Percentiles rank a stretch among this genome's conserved stretches.
Conservation (phyloP, 768 basidiomycete genomes). For the Phylloporus sp. region DNA sequence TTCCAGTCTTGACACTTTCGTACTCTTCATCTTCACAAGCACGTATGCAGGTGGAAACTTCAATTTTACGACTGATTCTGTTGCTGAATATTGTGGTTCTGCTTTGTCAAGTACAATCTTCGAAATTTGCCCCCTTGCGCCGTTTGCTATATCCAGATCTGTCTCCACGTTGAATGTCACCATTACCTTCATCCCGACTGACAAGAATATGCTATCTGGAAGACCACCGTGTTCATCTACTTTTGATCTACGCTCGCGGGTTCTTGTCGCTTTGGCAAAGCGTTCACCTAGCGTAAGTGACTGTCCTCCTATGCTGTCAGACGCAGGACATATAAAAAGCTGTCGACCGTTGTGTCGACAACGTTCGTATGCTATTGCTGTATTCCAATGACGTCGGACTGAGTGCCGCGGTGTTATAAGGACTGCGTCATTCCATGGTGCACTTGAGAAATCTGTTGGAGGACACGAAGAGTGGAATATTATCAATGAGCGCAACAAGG, state of each 20-base stretch:
- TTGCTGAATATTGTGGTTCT: no score
- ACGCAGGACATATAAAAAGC: not conserved
- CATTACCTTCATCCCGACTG: not conserved
- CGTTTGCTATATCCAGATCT: no score
- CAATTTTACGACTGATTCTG: no score
- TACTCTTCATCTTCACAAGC: no score
- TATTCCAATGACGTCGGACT: slow-evolving; percentile 37
- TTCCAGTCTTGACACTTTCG: no score
- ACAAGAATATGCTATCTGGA: not conserved
- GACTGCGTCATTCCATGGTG: slow-evolving; percentile 32
- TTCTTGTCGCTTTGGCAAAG: not conserved
- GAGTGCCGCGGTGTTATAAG: slow-evolving; percentile 38
- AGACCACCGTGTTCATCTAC: not conserved
- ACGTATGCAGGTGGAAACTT: no score
- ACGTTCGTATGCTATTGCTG: not conserved
- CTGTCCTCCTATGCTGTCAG: not conserved
- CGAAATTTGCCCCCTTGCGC: no score
- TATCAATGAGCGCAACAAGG: slow-evolving; percentile 23
- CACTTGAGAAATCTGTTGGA: slow-evolving; percentile 19
- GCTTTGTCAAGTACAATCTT: no score
- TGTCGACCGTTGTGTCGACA: not conserved
- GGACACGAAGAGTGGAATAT: slow-evolving; percentile 13
- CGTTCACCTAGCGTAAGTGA: not conserved
- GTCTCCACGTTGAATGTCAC: not conserved
- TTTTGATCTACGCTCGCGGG: not conserved